Conservation (phyloP, 2,329 filamentous ascomycete genomes). For the Neoascochyta sp. region DNA sequence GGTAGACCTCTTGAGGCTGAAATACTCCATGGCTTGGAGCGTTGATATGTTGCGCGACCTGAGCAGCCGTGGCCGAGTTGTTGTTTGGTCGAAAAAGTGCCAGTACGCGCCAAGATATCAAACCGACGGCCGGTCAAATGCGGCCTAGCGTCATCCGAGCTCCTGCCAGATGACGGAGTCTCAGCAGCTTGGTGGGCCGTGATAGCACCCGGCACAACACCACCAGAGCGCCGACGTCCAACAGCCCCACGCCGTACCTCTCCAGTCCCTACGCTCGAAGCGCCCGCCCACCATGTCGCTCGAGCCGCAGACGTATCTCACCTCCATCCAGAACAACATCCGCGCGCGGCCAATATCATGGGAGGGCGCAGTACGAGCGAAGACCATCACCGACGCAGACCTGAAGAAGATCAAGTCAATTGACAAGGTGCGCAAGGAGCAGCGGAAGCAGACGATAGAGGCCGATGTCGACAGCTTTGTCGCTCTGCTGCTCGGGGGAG, state of each 20-base stretch:
- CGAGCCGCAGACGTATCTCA: conserved; percentile 83
- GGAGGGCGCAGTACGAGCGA: conserved; percentile 91
- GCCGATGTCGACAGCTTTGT: conserved; percentile 75
- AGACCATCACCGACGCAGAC: conserved; percentile 90
- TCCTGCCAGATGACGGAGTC: conserved; percentile 32
- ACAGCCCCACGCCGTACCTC: conserved; percentile 6
- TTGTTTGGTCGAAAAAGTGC: conserved; percentile 20
- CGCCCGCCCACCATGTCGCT: conserved; percentile 66
- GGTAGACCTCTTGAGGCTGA: conserved; percentile 57
- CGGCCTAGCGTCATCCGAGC: conserved; percentile 3
- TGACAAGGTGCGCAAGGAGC: conserved; percentile 92
- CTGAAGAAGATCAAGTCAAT: conserved; percentile 94
- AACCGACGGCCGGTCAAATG: conserved; percentile 4
- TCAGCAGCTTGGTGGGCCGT: conserved; percentile 27
- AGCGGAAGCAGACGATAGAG: conserved; percentile 78
- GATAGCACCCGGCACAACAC: conserved; percentile 30
- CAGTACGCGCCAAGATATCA: conserved; percentile 28
- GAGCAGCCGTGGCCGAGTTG: conserved; percentile 5
- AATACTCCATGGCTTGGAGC: conserved; percentile 31
- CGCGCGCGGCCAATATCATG: conserved; percentile 92
- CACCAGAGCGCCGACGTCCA: conserved; percentile 17
- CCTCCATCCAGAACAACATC: conserved; percentile 94
- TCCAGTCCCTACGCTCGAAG: conserved; percentile 3
- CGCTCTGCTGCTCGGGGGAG: conserved; percentile 69
- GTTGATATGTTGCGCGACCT: conserved; percentile 5